Conservation (phyloP, 163 green algal genomes). For the Scenedesmus sp. region DNA sequence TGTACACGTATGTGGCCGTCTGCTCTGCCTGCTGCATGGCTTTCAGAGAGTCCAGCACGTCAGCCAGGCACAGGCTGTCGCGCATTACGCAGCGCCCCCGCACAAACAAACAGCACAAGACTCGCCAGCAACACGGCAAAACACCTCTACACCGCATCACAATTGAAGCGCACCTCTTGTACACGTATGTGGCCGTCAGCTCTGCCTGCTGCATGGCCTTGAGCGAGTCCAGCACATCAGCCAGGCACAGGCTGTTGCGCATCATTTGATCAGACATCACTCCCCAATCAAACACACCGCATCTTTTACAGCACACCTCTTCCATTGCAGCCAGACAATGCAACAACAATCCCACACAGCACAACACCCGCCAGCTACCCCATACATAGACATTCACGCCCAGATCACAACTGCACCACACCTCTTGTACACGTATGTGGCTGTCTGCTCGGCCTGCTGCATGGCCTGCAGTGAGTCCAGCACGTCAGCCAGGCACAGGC, state of each 20-base stretch:
- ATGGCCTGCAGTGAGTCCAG: not conserved
- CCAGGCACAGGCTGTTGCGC: slow-evolving; percentile 51
- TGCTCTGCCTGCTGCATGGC: slow-evolving; percentile 28
- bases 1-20: slow-evolving; percentile 28
- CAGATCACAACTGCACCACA: not conserved
- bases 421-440: slow-evolving; percentile 34
- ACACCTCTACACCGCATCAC: too few relatives aligned
- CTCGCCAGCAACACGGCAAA: too few relatives aligned
- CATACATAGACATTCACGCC: too few relatives aligned
- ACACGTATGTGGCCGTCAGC: slow-evolving; percentile 23
- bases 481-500: slow-evolving; percentile 51
- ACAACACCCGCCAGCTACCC: too few relatives aligned
- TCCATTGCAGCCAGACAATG: too few relatives aligned
- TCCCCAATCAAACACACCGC: not conserved
- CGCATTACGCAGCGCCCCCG: slow-evolving; percentile 55
- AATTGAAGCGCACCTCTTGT: slow-evolving; percentile 4
- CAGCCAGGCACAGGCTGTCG: slow-evolving; percentile 50
- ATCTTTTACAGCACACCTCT: not conserved
- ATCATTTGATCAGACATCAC: slow-evolving; percentile 36
- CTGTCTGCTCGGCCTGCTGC: slow-evolving; percentile 28
- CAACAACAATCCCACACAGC: too few relatives aligned
- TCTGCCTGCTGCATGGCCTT: slow-evolving; percentile 27
- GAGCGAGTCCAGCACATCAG: not conserved
- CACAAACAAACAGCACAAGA: not conserved
- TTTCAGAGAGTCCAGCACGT: slow-evolving; percentile 24